Base-by-base conservation (phyloP, 768 basidiomycete genomes). In the Tremella mesenterica region DNA sequence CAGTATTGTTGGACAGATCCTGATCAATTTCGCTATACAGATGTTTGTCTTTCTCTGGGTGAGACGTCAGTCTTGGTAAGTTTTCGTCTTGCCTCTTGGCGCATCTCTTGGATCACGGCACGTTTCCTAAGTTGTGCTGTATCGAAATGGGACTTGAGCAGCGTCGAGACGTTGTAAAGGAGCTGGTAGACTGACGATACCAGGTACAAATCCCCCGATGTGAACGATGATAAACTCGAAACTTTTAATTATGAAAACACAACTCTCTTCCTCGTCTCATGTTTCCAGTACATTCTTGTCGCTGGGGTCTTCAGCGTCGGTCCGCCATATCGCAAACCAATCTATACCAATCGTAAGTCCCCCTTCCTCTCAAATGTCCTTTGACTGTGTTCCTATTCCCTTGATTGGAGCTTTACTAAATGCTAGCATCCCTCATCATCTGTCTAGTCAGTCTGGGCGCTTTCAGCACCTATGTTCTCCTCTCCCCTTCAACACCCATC, bases 281-380 rank as follows among this genome's bases (percentile, higher is more conserved):
- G 90, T 57, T 97, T 97, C 82, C 95, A 99, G 75, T 99, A 99
- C 73, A 88, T 97, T 65, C 77, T 97, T 45, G 88, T 95, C 7
- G 95, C 93, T 12, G 93, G 85, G 0, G 90, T 97, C 0, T 99
- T 97, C 76, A 93, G 88, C 70, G 95, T 97, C 60, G 95, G 95
- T 0, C 92, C 92, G 2, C 95, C 95, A 3, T 99, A 93, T 73
- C 82, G 95, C 46, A 86, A 88, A 73, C 80, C 90, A 23, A 87
- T 97, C 80, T 90, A 86, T 82, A 88, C 91, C 14, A 99, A 99
- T 67, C 82, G 92, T 92, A 68, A 52, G 82, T 69, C 23, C 14
- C 10, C 29, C 33, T 30, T 4, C 28, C 12, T 25, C 13, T 25
- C 31, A 33, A 9, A 16, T 13, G 16, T 30, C 31, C 20, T 36